Base-by-base conservation (phyloP, 768 basidiomycete genomes). In the Serendipita indica region DNA sequence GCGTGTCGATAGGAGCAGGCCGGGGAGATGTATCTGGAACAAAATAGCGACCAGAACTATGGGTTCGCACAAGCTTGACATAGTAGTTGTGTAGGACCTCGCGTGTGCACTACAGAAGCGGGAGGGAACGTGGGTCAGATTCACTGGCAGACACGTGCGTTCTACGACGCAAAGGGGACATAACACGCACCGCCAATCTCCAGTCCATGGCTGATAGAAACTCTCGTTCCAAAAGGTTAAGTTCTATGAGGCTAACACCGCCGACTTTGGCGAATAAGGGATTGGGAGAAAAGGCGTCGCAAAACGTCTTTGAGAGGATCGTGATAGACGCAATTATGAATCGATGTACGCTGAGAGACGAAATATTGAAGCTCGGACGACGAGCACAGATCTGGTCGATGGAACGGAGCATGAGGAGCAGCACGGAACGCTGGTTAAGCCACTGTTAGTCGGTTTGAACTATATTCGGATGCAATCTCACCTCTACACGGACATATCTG, bases 231-330 rank as follows among this genome's bases (percentile, higher is more conserved):
- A 99, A 80, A 65, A 88, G 75, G 73, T 97, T 94, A 70, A 98
- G 81, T 72, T 99, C 94, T 61, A 78, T 76, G 52, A 91, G 77
- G 62, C 86, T 82, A 68, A 97, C 90, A 59, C 96, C 96, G 65
- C 96, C 96, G 32, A 99, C 93, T 71, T 85, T 87, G 63, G 96
- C 90, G 72, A 98, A 98, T 67, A 93, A 81, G 59, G 78, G 81
- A 70, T 98, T 98, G 49, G 89, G 90, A 73, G 89, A 94, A 70
- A 98, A 98, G 18, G 83, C 80, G 72, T 99, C 96, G 71, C 89
- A 93, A 43, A 97, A 81, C 0, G 91, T 90, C 72, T 99, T 98
- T 74, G 83, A 86, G 62, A 89, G 86, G 60, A 92, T 89, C 30
- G 88, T 82, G 69, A 97, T 84, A 64, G 90, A 82, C 43, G 94